Percentiles rank a stretch among this genome's conserved stretches.
These are phyloP conservation scores for Serendipita vermifera DNA, from an alignment of 768 basidiomycete genomes.

Conservation along the genomic window DNA sequence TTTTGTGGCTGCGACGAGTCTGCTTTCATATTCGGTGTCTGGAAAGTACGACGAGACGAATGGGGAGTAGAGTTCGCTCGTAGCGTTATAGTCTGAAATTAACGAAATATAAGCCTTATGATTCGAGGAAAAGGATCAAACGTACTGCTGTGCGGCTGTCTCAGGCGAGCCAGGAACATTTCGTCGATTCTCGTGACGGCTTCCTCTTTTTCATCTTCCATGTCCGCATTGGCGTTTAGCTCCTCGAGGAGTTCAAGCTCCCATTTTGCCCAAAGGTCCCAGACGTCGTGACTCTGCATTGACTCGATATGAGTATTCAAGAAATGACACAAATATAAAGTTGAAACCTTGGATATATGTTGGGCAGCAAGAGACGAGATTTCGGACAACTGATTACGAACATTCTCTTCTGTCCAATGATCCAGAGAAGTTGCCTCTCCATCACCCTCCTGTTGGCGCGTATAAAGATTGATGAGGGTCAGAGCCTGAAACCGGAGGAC, in stretches of 20 bases:
- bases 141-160: conserved; percentile 64
- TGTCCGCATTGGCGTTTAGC: conserved; percentile 26
- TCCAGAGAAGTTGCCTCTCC: conserved; percentile 40
- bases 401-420: conserved; percentile 40
- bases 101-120: not conserved
- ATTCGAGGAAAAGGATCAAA: conserved; percentile 10
- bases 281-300: conserved; percentile 52
- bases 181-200: conserved; percentile 32
- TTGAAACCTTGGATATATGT: not conserved
- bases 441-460: conserved; percentile 49
- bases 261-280: conserved; percentile 64
- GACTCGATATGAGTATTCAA: conserved; percentile 8
- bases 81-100: conserved; percentile 61
- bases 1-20: conserved; percentile 69
- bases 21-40: conserved; percentile 58
- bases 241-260: conserved; percentile 50
- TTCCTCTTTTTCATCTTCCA: conserved; percentile 18
- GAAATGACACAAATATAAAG: not conserved
- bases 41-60: conserved; percentile 75
- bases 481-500: conserved; percentile 55
- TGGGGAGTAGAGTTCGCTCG: conserved; percentile 72
- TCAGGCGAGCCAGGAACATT: conserved; percentile 52
- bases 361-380: conserved; percentile 10
- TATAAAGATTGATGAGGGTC: conserved; percentile 42
- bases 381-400: conserved; percentile 53